A percentile compares a stretch with the other conserved stretches of the same genome.
phyloP scores from a whole-genome alignment of 2,329 filamentous ascomycete species.

The Nothophaeocryptopus gaeumannii region DNA sequence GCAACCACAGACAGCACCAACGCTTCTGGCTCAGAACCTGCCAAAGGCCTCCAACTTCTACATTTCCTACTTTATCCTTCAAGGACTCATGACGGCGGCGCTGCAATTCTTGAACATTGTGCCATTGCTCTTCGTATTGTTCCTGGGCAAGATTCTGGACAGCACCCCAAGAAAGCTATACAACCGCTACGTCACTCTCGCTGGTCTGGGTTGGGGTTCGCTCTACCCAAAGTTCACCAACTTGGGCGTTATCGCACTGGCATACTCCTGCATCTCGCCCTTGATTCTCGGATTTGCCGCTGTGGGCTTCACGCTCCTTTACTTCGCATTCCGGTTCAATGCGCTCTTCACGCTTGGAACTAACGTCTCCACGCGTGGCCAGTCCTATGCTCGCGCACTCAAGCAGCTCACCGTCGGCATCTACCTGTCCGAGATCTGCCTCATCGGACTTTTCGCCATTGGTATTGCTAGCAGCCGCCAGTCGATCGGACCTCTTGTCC shows the following conservation, averaged over 20 bases:
- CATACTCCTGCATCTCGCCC: constrained; percentile 47
- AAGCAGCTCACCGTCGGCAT: constrained; percentile 46
- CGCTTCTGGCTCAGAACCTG: constrained; percentile 34
- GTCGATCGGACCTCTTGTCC: constrained; percentile 40
- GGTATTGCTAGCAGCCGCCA: constrained; percentile 31
- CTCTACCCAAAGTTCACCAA: constrained; percentile 45
- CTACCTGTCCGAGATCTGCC: constrained; percentile 45
- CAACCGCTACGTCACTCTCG: constrained; percentile 41
- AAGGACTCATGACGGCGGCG: constrained; percentile 31
- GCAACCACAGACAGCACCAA: constrained; percentile 29
- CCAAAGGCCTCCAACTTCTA: constrained; percentile 40
- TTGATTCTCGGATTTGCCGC: constrained; percentile 45
- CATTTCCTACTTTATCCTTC: constrained; percentile 37
- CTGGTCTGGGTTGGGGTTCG: constrained; percentile 42
- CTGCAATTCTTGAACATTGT: constrained; percentile 30
- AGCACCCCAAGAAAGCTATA: constrained; percentile 47
- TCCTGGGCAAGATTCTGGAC: constrained; percentile 33
- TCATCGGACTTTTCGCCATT: constrained; percentile 47
- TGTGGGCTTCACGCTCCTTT: constrained; percentile 44
- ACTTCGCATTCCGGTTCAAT: constrained; percentile 49
- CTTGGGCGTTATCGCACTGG: constrained; percentile 41
- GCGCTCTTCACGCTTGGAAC: constrained; percentile 48
- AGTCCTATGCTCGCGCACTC: constrained; percentile 43
- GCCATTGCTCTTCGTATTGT: constrained; percentile 29
- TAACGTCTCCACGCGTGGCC: constrained; percentile 44